Base-by-base conservation (phyloP, 2,329 filamentous ascomycete species). In the Kalaharituber pfeilii region DNA sequence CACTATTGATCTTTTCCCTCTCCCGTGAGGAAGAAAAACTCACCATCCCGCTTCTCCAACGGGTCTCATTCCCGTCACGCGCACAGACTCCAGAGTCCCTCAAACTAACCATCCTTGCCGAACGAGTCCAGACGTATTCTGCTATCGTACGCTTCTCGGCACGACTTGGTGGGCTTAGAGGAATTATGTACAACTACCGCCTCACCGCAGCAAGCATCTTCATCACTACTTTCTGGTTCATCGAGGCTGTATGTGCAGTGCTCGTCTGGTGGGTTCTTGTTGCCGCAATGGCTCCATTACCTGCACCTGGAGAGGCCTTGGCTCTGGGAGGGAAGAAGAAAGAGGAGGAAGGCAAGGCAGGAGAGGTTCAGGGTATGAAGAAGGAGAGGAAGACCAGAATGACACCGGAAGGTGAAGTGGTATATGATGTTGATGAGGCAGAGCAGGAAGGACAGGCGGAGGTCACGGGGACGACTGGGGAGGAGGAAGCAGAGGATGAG, bases 121-220 rank as follows among this genome's bases (percentile, higher is more conserved):
- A 54, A 36, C 29, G 18, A 22, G n/a, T 63, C 2, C 56, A 55
- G 25, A 57, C 60, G 1, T 64, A 64, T 33, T 54, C 57, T 7
- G 58, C 54, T 7, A 53, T 39, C 2, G 45, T 64, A 8, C 53
- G 57, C 22, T 61, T 64, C 24, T 44, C 44, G 8, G 62, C 62
- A 4, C 51, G 47, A 27, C 58, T 64, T 15, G 52, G 29, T 36
- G 62, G 62, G 7, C 39, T 62, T 45, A 56, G 83, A 50, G 91
- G 84, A 79, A 63, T 88, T 53, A 94, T 98, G 84, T 91, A 91
- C 64, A 80, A 86, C 57, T 82, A 89, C 69, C 79, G 83, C 11
- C 64, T 91, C 30, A 67, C 79, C 1, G 80, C 80, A 4, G 87
- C 86, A 56, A 52, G 83, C 0, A 64, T 81, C 0, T 83, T 87